Percentiles rank a stretch among this genome's conserved stretches.
These are phyloP conservation scores for Penicillium griseofulvum DNA, from an alignment of 2,329 filamentous ascomycete species.

Conservation along the genomic window DNA sequence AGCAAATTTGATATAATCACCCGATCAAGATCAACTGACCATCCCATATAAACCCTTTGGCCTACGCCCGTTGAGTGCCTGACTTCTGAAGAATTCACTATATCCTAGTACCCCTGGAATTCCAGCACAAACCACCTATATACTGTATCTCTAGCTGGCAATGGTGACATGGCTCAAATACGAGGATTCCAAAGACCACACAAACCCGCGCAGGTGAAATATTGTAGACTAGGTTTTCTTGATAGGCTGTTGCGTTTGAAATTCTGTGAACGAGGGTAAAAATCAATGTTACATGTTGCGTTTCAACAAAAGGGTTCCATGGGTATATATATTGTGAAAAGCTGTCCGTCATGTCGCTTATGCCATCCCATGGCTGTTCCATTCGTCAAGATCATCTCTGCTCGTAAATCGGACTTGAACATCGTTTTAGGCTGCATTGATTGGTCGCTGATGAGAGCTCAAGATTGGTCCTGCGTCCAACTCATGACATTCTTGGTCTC, in stretches of 20 bases:
- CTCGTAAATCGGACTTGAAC: background rate
- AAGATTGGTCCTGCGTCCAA: constrained; percentile 18
- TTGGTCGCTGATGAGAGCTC: constrained; percentile 18
- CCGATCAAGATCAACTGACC: background rate
- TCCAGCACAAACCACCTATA: no score
- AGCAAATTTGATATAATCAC: background rate
- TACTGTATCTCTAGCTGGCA: background rate
- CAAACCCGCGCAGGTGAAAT: background rate
- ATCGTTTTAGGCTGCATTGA: constrained; percentile 6
- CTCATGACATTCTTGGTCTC: constrained; percentile 16
- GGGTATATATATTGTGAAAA: background rate
- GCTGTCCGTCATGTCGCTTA: background rate
- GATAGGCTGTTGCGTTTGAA: background rate
- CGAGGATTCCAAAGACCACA: background rate
- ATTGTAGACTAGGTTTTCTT: background rate
- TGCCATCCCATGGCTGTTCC: background rate
- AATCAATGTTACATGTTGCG: background rate
- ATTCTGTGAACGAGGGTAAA: background rate
- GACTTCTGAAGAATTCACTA: fast-evolving
- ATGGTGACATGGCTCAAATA: no score
- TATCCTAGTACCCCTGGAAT: background rate
- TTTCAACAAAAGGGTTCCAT: background rate
- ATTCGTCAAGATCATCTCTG: background rate
- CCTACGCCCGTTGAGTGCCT: background rate
- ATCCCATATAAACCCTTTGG: no score